Evolutionary conservation across 2,329 filamentous ascomycete genomes (phyloP).

Genomic region (Xylaria hypoxylon): DNA sequence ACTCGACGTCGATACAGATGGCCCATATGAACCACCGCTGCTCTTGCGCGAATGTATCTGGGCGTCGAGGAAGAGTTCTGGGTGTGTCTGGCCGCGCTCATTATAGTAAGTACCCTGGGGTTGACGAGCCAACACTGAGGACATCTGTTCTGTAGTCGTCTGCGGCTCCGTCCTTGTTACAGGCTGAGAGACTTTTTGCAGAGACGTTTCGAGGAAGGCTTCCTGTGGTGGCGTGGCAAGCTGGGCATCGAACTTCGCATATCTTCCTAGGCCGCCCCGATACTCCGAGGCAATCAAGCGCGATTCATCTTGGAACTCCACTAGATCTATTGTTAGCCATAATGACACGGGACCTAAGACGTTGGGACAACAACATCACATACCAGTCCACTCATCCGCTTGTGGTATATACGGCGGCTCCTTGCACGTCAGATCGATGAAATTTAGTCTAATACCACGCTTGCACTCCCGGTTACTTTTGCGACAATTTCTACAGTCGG

Average conservation of each 20-base stretch:
- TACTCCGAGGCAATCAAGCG: conserved; percentile 92
- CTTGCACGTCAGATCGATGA: conserved; percentile 84
- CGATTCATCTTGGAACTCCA: conserved; percentile 90
- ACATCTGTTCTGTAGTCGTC: conserved; percentile 40
- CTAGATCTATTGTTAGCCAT: conserved; percentile 51
- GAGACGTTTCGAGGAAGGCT: conserved; percentile 45
- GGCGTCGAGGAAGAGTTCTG: conserved; percentile 42
- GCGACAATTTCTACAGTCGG: conserved; percentile 79
- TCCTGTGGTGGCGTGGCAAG: conserved; percentile 47
- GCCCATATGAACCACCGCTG: conserved; percentile 46
- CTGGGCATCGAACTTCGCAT: conserved; percentile 67
- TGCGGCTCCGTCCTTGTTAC: conserved; percentile 42
- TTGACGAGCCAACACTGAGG: conserved; percentile 39
- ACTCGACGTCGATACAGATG: conserved; percentile 44
- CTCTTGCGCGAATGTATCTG: conserved; percentile 47
- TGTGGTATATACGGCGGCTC: conserved; percentile 72
- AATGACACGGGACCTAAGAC: not conserved
- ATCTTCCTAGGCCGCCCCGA: conserved; percentile 79
- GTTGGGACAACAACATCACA: conserved; percentile 39
- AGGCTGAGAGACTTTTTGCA: conserved; percentile 43
- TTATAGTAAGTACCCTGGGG: conserved; percentile 47
- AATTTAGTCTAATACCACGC: conserved; percentile 87
- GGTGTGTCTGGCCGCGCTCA: conserved; percentile 43
- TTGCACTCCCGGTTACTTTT: conserved; percentile 90
- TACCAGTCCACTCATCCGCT: conserved; percentile 73